Base-by-base conservation (phyloP, 495 filamentous ascomycete genomes). In the Cercophora scortea region DNA sequence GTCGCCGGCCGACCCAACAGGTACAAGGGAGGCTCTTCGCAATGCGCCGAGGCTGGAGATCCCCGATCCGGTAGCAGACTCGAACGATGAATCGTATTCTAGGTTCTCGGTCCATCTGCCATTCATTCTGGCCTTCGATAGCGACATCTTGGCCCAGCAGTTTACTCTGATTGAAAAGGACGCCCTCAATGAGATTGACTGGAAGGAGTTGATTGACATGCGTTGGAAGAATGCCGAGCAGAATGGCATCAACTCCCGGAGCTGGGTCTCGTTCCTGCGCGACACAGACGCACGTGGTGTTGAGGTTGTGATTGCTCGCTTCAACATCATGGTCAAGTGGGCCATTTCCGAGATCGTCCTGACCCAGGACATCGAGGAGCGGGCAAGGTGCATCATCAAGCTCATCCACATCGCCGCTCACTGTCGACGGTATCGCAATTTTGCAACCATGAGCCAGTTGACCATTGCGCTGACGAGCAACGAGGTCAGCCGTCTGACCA, bases 311-410 rank as follows among this genome's bases (percentile, higher is more conserved):
- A 90, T 95, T 58, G 89, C 91, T 16, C 87, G 94, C 36, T 96
- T 96, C 74, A 97, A 97, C 65, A 78, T 99, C 55, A 88, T 97
- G 78, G 91, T 95, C 47, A 96, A 96, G 74, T 99, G 94, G 94
- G 85, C 87, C 12, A 76, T 95, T 18, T 96, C 92, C 2, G 90
- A 97, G 65, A 82, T 92, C 59, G 81, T 97, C 32, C 73, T 99
- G 39, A 97, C 93, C 7, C 78, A 81, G 49, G 79, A 89, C 48
- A 72, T 90, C 16, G 79, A 90, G 48, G 94, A 98, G 65, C 81
- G 93, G 40, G 89, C 86, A 10, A 79, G 80, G 42, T 89, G 86
- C 45, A 84, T 99, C 53, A 81, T 87, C 63, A 96, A 97, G 63
- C 88, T 85, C 63, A 92, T 97, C 58, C 90, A 95, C 68, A 89